Evolutionary conservation across 306 rosid species (phyloP).

Genomic region (Cyclanthera cordifolia): DNA sequence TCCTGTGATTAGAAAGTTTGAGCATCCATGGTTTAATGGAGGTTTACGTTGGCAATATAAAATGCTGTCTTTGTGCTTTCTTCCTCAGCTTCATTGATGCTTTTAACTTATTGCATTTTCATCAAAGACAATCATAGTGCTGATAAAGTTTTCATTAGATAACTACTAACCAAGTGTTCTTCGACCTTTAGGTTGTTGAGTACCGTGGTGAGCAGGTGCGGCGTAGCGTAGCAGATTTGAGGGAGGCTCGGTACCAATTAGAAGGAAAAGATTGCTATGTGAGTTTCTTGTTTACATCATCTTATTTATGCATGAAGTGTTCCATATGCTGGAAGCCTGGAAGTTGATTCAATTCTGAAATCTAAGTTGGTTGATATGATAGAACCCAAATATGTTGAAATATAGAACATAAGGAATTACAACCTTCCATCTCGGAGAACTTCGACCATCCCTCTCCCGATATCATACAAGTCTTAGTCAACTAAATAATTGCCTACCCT

Average conservation of each 20-base stretch:
- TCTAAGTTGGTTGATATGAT: neutral
- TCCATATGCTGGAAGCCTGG: neutral
- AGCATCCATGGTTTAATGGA: neutral
- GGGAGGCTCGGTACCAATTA: slow-evolving; percentile 61
- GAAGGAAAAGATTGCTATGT: slow-evolving; percentile 96
- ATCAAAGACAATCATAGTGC: neutral
- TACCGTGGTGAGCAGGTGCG: slow-evolving; percentile 88
- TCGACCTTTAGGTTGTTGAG: slow-evolving; percentile 64
- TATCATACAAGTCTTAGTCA: neutral
- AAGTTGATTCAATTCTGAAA: neutral
- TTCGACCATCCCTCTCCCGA: neutral
- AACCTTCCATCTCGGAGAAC: neutral
- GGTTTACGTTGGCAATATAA: neutral
- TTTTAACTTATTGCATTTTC: neutral
- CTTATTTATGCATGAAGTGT: neutral
- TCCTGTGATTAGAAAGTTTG: neutral
- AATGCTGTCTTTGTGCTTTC: neutral
- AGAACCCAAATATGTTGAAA: neutral
- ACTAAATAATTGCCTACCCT: neutral
- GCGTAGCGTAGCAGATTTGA: slow-evolving; percentile 71
- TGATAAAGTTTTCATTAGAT: neutral
- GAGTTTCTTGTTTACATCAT: slow-evolving; percentile 24
- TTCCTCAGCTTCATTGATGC: neutral
- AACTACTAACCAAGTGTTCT: neutral
- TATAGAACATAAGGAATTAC: neutral